Percentiles rank a stretch among this genome's conserved stretches.
Evolutionary conservation across 106 monocot species (phyloP).

Genomic region (Iris macrosiphon): DNA sequence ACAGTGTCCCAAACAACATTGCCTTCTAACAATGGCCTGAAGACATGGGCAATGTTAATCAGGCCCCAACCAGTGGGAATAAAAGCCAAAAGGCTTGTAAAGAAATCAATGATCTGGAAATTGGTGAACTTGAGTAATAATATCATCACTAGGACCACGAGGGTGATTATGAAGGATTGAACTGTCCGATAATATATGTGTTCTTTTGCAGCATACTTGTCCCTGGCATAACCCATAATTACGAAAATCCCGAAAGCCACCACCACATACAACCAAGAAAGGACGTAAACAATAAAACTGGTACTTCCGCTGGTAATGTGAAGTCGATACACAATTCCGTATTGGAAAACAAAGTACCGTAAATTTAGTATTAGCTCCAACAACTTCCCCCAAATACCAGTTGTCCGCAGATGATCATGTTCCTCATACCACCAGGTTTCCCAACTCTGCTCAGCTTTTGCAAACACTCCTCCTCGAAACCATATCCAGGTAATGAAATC

Average conservation of each 20-base stretch:
- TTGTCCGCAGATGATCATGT: constrained; percentile 75
- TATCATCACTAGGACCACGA: constrained; percentile 34
- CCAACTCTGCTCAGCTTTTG: constrained; percentile 79
- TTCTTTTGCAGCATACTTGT: constrained; percentile 78
- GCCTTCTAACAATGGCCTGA: constrained; percentile 36
- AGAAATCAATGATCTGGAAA: constrained; percentile 53
- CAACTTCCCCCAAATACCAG: constrained; percentile 74
- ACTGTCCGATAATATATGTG: constrained; percentile 80
- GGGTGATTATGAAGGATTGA: constrained; percentile 47
- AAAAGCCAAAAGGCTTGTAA: constrained; percentile 85
- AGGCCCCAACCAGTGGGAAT: constrained; percentile 83
- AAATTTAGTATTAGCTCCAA: constrained; percentile 79
- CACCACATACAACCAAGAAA: constrained; percentile 77
- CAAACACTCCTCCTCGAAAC: constrained; percentile 58
- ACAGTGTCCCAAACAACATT: constrained; percentile 75
- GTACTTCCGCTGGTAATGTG: constrained; percentile 48
- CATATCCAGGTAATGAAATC: constrained; percentile 95
- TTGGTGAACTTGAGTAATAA: constrained; percentile 54
- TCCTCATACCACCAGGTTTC: constrained; percentile 96
- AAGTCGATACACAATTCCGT: constrained; percentile 74
- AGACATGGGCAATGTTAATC: constrained; percentile 64
- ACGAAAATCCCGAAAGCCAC: constrained; percentile 51
- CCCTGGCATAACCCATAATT: constrained; percentile 51
- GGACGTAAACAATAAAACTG: constrained; percentile 64
- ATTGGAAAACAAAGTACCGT: constrained; percentile 87